Percentiles rank a stretch among this genome's conserved stretches.
Conservation (phyloP, 1,284 basidiomycete species). For the Cryptococcus sp. region DNA sequence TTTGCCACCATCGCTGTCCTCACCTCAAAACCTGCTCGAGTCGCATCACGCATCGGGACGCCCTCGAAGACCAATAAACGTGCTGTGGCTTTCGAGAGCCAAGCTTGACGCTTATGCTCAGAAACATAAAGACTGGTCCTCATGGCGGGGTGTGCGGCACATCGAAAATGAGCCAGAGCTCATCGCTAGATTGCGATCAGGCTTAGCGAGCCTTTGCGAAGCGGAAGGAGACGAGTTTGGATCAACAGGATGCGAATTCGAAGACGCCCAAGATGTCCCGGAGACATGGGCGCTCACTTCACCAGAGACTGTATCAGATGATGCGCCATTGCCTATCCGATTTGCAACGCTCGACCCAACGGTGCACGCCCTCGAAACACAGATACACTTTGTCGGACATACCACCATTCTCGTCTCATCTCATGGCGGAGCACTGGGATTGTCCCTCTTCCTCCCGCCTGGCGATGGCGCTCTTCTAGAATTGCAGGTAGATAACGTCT, state of each 20-base stretch:
- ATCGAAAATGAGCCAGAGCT: slow-evolving; percentile 45
- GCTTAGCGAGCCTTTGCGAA: slow-evolving; percentile 30
- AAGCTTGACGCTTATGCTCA: slow-evolving; percentile 40
- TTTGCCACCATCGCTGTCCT: slow-evolving; percentile 21
- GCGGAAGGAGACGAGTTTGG: slow-evolving; percentile 5
- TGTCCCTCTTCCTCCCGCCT: slow-evolving; percentile 46
- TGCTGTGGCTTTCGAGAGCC: slow-evolving; percentile 45
- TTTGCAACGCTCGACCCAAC: slow-evolving; percentile 44
- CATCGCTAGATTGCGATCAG: slow-evolving; percentile 21
- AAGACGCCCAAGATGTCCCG: slow-evolving; percentile 35
- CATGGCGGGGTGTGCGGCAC: slow-evolving; percentile 42
- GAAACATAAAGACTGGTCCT: slow-evolving; percentile 35
- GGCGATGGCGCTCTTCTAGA: slow-evolving; percentile 40
- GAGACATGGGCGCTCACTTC: slow-evolving; percentile 30
- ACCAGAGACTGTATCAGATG: slow-evolving; percentile 1
- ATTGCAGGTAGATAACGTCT: slow-evolving; percentile 34
- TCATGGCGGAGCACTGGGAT: slow-evolving; percentile 48
- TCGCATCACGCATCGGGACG: slow-evolving; percentile 5
- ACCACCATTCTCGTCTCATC: slow-evolving; percentile 38
- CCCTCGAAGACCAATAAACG: slow-evolving; percentile 33
- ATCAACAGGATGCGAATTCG: slow-evolving; percentile 28
- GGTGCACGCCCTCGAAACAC: slow-evolving; percentile 44
- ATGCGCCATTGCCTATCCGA: slow-evolving; percentile 23
- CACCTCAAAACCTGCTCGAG: slow-evolving; percentile 1
- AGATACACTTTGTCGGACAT: slow-evolving; percentile 46